A percentile compares a stretch with the other conserved stretches of the same genome.
These are phyloP conservation scores for Cystobasidiaceae sp. DNA, from an alignment of 1,284 basidiomycete genomes.

Conservation along the genomic window DNA sequence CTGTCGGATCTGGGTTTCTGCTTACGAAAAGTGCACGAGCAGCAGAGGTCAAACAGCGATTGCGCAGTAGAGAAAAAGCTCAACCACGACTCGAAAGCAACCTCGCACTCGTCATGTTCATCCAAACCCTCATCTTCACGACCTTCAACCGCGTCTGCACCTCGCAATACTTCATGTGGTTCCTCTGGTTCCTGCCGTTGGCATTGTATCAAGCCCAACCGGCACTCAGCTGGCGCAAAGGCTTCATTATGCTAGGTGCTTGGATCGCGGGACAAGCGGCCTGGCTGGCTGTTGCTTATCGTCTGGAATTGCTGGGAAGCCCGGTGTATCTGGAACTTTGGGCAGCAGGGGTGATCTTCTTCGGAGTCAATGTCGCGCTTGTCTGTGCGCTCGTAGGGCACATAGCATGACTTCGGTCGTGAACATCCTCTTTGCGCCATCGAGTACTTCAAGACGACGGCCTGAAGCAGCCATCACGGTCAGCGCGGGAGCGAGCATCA, in stretches of 20 bases:
- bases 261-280: slow-evolving; percentile 72
- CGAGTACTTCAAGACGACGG: too few relatives aligned
- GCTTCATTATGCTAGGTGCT: slow-evolving; percentile 52
- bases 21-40: slow-evolving; percentile 44
- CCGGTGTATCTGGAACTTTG: slow-evolving; percentile 69
- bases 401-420: too few relatives aligned
- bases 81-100: slow-evolving; percentile 50
- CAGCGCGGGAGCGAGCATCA: too few relatives aligned
- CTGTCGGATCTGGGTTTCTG: slow-evolving; percentile 62
- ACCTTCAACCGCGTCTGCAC: slow-evolving; percentile 98
- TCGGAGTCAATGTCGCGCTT: slow-evolving; percentile 70
- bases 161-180: slow-evolving; percentile 99
- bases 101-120: slow-evolving; percentile 77
- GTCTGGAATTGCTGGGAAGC: slow-evolving; percentile 76
- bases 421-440: too few relatives aligned
- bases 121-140: slow-evolving; percentile 86
- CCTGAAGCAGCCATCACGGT: too few relatives aligned
- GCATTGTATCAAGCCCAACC: slow-evolving; percentile 66
- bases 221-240: slow-evolving; percentile 55
- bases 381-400: slow-evolving; percentile 49
- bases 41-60: not conserved
- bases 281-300: slow-evolving; percentile 81
- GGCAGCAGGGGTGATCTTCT: slow-evolving; percentile 67
- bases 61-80: not conserved
- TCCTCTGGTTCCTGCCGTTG: slow-evolving; percentile 81